Evolutionary conservation across 2,329 filamentous ascomycete species (phyloP).

Genomic region (Arthrobotrys pseudoclavata): DNA sequence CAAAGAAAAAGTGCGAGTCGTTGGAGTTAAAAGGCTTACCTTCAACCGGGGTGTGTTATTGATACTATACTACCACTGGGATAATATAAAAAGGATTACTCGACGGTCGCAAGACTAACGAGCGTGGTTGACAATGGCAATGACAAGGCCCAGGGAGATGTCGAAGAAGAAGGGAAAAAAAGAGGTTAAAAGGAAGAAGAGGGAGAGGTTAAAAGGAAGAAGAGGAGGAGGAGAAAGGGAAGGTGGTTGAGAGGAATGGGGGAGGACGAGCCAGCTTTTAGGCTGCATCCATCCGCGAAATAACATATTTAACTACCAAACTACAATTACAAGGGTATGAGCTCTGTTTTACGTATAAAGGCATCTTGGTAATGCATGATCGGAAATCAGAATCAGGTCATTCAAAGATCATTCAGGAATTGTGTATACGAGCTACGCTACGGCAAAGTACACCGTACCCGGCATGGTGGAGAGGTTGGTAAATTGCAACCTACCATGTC

Average conservation of each 20-base stretch:
- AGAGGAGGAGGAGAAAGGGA: slow-evolving; percentile 4
- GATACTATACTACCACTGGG: neutral
- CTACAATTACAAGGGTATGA: no score
- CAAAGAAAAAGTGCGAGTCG: slow-evolving; percentile 10
- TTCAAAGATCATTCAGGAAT: slow-evolving; percentile 2
- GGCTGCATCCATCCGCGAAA: slow-evolving; percentile 20
- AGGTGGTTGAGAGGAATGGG: slow-evolving; percentile 3
- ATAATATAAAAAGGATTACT: neutral
- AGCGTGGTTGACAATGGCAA: neutral
- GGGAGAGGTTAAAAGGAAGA: slow-evolving; percentile 32
- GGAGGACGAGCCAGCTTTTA: slow-evolving; percentile 29
- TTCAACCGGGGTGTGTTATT: neutral
- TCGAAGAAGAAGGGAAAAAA: neutral
- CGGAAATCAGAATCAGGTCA: slow-evolving; percentile 19
- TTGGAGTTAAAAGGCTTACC: slow-evolving; percentile 16
- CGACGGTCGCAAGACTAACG: slow-evolving; percentile 14
- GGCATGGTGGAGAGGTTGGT: slow-evolving; percentile 2
- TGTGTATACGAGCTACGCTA: slow-evolving; percentile 13
- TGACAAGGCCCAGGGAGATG: slow-evolving; percentile 6
- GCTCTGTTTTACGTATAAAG: neutral
- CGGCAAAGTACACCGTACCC: neutral
- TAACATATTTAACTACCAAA: neutral
- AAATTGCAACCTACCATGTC: neutral
- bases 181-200: slow-evolving; percentile 8
- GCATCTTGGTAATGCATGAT: neutral